Evolutionary conservation across 78 protist species (phyloP).

Genomic region (Blattamonas nauphoetae): DNA sequence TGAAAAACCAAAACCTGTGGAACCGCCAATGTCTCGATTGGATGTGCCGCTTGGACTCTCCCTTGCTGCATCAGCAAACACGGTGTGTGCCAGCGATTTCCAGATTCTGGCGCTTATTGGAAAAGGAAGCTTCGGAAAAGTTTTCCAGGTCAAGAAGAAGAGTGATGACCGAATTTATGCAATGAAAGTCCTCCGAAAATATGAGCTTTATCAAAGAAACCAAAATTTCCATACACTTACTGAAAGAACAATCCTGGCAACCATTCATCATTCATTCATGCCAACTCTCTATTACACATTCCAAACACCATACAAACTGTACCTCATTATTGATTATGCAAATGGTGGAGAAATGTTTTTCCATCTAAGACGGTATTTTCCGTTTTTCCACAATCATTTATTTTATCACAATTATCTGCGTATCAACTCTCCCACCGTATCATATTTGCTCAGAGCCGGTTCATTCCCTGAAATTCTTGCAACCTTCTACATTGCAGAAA

Average conservation of each 20-base stretch:
- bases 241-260: slow-evolving; percentile 13
- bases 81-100: neutral
- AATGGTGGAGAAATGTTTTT: slow-evolving; percentile 13
- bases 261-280: slow-evolving; percentile 8
- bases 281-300: neutral
- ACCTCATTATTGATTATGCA: neutral
- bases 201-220: neutral
- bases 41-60: neutral
- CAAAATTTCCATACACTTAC: slow-evolving; percentile 6
- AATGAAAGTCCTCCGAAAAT: slow-evolving; percentile 2
- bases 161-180: neutral
- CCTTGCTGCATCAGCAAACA: neutral
- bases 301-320: slow-evolving; percentile 4
- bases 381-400: neutral
- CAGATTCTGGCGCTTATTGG: neutral
- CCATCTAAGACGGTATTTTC: slow-evolving; percentile 3
- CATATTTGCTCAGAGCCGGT: neutral
- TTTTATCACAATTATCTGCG: neutral
- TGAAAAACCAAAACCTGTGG: neutral
- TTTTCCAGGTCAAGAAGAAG: neutral
- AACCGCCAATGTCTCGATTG: neutral
- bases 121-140: slow-evolving; percentile 14
- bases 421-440: too few relatives aligned
- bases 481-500: neutral
- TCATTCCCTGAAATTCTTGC: neutral